Evolutionary conservation across 2,329 filamentous ascomycete genomes (phyloP).

Genomic region (Botrytis pseudocinerea): DNA sequence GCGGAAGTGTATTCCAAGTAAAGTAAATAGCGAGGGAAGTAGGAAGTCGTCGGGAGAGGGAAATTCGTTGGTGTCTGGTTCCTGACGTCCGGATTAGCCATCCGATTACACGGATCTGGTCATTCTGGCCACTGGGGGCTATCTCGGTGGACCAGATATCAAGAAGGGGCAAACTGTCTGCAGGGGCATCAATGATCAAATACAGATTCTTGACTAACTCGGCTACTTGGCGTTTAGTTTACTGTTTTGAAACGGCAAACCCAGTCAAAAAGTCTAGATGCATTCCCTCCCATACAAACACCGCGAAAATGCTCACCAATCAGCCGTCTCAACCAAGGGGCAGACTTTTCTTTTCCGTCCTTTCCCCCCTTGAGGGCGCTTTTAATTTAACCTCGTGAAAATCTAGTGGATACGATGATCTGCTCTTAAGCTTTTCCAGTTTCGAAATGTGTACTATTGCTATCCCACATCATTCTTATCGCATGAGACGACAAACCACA

Average conservation of each 20-base stretch:
- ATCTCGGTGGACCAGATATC: neutral
- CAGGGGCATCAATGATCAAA: neutral
- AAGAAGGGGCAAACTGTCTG: neutral
- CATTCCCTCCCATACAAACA: neutral
- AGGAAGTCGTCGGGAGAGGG: neutral
- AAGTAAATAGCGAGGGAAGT: neutral
- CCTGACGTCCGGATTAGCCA: neutral
- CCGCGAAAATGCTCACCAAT: neutral
- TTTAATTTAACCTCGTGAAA: constrained; percentile 3
- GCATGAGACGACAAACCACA: neutral
- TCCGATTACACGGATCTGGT: neutral
- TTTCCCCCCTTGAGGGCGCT: neutral
- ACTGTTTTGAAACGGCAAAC: constrained; percentile 5
- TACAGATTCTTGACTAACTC: constrained; percentile 2
- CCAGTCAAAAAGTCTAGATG: neutral
- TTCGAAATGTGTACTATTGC: constrained; percentile 9
- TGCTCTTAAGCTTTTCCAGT: constrained; percentile 6
- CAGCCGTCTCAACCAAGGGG: neutral
- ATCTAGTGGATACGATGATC: constrained; percentile 3
- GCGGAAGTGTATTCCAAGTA: constrained; percentile 13
- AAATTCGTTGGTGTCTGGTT: neutral
- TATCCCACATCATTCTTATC: neutral
- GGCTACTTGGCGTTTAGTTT: neutral
- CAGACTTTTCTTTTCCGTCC: neutral
- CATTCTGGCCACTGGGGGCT: neutral